Conservation (phyloP, 345 rosid species). For the Linum usitatissimum region DNA sequence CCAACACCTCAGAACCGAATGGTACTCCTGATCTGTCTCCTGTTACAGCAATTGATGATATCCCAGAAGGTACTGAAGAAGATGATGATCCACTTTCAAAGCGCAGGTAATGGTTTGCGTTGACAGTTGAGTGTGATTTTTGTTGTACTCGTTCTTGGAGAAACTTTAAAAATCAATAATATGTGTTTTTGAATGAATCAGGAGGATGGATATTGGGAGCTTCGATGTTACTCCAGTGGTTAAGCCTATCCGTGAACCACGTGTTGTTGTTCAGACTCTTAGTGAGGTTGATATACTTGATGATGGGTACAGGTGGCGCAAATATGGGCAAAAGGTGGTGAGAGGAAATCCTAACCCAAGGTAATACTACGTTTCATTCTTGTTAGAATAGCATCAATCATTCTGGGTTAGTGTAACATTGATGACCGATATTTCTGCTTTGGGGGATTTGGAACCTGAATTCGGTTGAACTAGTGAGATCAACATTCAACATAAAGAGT, state of each 20-base stretch:
- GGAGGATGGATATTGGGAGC: conserved; percentile 66
- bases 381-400: not conserved
- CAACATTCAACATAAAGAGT: too few species aligned
- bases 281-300: not conserved
- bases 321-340: conserved; percentile 5
- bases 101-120: conserved; percentile 42
- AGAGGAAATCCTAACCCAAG: conserved; percentile 4
- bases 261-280: conserved; percentile 72
- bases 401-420: not conserved
- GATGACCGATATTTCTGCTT: not conserved
- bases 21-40: conserved; percentile 46
- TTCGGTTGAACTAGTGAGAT: too few species aligned
- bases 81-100: conserved; percentile 76
- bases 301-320: conserved; percentile 8
- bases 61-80: conserved; percentile 52
- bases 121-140: conserved; percentile 8
- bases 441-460: not conserved
- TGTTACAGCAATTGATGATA: conserved; percentile 43
- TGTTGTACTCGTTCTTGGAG: conserved; percentile 6
- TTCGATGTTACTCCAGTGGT: conserved; percentile 79
- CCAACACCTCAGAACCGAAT: conserved; percentile 36
- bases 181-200: conserved; percentile 19
- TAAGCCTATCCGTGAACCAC: conserved; percentile 96
- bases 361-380: not conserved
- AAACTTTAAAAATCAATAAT: not conserved